Percentiles rank a stretch among this genome's conserved stretches.
Conservation (phyloP, 2,329 filamentous ascomycete genomes). For the Aspergillus tubingensis region DNA sequence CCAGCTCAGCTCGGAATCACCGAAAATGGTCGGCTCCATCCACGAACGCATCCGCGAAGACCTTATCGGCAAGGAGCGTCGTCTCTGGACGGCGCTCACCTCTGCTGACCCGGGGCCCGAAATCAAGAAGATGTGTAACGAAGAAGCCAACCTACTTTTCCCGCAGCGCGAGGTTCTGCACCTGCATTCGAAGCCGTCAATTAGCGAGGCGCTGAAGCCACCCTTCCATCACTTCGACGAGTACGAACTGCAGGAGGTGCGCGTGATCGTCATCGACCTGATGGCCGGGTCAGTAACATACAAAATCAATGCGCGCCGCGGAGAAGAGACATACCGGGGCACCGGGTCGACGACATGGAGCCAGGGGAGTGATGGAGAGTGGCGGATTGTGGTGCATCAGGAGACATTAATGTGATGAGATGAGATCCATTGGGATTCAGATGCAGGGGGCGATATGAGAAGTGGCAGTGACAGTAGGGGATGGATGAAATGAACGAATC, state of each 20-base stretch:
- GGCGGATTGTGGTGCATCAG: slow-evolving; percentile 38
- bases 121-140: slow-evolving; percentile 35
- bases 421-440: neutral
- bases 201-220: slow-evolving; percentile 29
- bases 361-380: slow-evolving; percentile 42
- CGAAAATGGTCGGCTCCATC: slow-evolving; percentile 35
- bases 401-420: slow-evolving; percentile 30
- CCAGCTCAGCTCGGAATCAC: neutral
- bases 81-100: slow-evolving; percentile 41
- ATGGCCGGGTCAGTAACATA: slow-evolving; percentile 41
- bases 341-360: slow-evolving; percentile 40
- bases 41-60: slow-evolving; percentile 42
- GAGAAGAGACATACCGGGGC: slow-evolving; percentile 29
- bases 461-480: neutral
- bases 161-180: slow-evolving; percentile 36
- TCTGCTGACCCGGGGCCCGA: slow-evolving; percentile 39
- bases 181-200: slow-evolving; percentile 29
- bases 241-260: slow-evolving; percentile 17
- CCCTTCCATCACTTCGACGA: slow-evolving; percentile 41
- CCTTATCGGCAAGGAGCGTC: slow-evolving; percentile 37
- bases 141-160: slow-evolving; percentile 36
- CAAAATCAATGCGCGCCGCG: slow-evolving; percentile 31
- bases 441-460: neutral
- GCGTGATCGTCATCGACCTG: slow-evolving; percentile 37
- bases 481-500: too few relatives aligned